Evolutionary conservation across 139 green algal genomes (phyloP).

Genomic region (Spirogloea muscicola): DNA sequence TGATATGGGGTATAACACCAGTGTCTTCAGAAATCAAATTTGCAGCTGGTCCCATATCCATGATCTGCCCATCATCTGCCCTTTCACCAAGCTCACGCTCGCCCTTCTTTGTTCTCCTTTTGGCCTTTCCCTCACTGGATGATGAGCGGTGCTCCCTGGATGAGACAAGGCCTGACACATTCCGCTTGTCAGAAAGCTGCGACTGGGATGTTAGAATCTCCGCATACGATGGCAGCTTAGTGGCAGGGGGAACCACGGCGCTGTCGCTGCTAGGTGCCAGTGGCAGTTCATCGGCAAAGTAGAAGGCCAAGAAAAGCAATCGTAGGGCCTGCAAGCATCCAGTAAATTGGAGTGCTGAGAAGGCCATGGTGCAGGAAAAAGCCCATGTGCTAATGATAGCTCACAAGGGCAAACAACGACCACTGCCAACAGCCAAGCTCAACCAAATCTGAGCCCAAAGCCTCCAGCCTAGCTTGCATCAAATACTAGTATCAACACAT

Average conservation of each 20-base stretch:
- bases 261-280: background rate
- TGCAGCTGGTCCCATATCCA: slow-evolving; percentile 13
- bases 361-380: too few species aligned
- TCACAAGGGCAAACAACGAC: background rate
- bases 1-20: slow-evolving; percentile 5
- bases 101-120: slow-evolving; percentile 25
- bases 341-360: too few species aligned
- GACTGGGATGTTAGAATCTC: background rate
- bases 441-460: background rate
- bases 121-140: slow-evolving; percentile 28
- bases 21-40: background rate
- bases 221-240: background rate
- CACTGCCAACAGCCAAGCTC: background rate
- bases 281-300: background rate
- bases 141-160: background rate
- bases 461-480: background rate
- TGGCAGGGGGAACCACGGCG: background rate
- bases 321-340: too few species aligned
- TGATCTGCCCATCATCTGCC: background rate
- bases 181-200: background rate
- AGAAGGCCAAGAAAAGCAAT: background rate
- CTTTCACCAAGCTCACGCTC: too few species aligned
- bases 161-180: background rate
- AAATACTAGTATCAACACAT: background rate
- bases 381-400: too few species aligned